These are phyloP conservation scores for Dryadomyces sulphureus DNA, from an alignment of 2,329 filamentous ascomycete genomes.

Conservation along the genomic window DNA sequence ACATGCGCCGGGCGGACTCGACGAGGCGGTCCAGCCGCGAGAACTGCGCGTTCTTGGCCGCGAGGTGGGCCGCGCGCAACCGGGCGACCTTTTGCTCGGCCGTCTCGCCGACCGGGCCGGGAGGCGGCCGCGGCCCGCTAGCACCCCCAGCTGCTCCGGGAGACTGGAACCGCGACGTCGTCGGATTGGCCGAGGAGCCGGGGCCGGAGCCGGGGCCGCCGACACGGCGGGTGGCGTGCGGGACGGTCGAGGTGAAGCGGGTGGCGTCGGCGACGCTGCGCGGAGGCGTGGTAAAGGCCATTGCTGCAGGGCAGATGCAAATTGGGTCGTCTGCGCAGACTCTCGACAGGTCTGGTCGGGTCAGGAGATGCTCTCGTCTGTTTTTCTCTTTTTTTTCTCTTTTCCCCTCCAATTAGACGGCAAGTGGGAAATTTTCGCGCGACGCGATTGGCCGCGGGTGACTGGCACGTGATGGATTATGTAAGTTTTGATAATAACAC, in stretches of 20 bases:
- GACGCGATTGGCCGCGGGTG: not conserved
- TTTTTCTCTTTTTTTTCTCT: not conserved
- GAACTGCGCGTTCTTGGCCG: constrained; percentile 44
- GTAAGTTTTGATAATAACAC: too few species aligned
- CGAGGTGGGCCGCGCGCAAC: constrained; percentile 51
- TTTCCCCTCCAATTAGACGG: not conserved
- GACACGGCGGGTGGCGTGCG: constrained; percentile 54
- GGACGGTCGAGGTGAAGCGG: constrained; percentile 57
- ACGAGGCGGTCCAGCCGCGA: constrained; percentile 37
- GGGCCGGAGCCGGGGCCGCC: constrained; percentile 10
- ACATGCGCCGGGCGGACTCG: constrained; percentile 29
- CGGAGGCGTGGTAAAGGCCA: constrained; percentile 17
- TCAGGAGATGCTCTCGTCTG: not conserved
- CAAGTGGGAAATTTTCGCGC: not conserved
- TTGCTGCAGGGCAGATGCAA: too few species aligned
- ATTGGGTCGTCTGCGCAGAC: too few species aligned
- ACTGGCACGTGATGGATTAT: too few species aligned
- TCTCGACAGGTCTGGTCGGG: too few species aligned
- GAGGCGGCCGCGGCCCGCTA: constrained; percentile 7
- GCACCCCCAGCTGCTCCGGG: not conserved
- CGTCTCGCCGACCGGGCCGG: constrained; percentile 32
- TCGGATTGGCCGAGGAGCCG: constrained; percentile 3
- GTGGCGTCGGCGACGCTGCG: constrained; percentile 68
- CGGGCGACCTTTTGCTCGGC: constrained; percentile 55
- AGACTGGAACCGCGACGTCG: constrained; percentile 11